Conservation (phyloP, 164 flowering plant species). For the Litsea cubeba region DNA sequence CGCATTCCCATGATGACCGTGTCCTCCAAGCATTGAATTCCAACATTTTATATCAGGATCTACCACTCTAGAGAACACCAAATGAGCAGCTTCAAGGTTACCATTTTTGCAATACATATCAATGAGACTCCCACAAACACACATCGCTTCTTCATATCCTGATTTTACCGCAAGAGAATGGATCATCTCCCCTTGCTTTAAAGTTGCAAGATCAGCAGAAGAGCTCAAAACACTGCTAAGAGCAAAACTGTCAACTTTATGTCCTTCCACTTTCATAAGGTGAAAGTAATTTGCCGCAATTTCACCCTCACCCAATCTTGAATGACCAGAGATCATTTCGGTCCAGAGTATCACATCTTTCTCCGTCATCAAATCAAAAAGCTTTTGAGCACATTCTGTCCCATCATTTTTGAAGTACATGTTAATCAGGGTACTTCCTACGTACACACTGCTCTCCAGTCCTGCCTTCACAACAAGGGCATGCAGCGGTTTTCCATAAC, state of each 20-base stretch:
- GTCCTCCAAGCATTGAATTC: conserved; percentile 85
- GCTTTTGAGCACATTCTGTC: conserved; percentile 35
- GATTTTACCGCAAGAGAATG: conserved; percentile 59
- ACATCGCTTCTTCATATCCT: conserved; percentile 48
- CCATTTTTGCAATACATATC: conserved; percentile 89
- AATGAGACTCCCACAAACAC: conserved; percentile 63
- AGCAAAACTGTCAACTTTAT: conserved; percentile 51
- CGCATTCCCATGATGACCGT: conserved; percentile 67
- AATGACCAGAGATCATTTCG: conserved; percentile 70
- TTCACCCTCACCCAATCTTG: conserved; percentile 51
- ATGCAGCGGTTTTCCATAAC: conserved; percentile 68
- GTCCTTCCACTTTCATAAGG: conserved; percentile 52
- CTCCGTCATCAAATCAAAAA: conserved; percentile 34
- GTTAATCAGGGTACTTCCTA: conserved; percentile 57
- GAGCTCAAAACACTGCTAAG: conserved; percentile 68
- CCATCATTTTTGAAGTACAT: conserved; percentile 71
- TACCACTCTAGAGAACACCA: conserved; percentile 34
- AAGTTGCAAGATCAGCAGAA: conserved; percentile 74
- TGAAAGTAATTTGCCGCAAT: conserved; percentile 45
- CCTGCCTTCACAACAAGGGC: conserved; percentile 52
- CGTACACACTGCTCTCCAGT: conserved; percentile 40
- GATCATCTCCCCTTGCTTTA: conserved; percentile 69
- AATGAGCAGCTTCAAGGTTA: conserved; percentile 41
- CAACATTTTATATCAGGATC: conserved; percentile 74
- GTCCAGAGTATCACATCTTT: conserved; percentile 86